These are phyloP conservation scores for Lactifluus hygrophoroides DNA, from an alignment of 768 basidiomycete genomes.

Conservation along the genomic window DNA sequence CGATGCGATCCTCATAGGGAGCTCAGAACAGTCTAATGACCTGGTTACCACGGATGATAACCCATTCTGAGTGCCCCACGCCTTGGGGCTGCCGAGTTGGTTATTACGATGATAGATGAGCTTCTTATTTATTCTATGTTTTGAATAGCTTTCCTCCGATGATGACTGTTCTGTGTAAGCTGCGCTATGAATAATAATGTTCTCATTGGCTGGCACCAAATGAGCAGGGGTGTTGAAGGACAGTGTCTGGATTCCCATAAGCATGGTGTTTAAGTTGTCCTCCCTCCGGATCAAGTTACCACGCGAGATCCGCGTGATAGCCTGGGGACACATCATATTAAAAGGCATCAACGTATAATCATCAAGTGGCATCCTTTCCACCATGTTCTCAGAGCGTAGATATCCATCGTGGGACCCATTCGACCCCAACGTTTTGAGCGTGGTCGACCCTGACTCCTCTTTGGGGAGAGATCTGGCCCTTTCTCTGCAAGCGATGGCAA, in stretches of 20 bases:
- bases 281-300: background rate
- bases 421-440: background rate
- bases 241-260: no score
- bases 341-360: no score
- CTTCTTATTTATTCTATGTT: conserved; percentile 9
- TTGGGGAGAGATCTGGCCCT: background rate
- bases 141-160: conserved; percentile 1
- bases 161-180: conserved; percentile 1
- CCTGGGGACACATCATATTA: no score
- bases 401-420: background rate
- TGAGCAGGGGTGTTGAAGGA: no score
- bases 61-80: conserved; percentile 45
- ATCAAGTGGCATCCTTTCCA: background rate
- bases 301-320: no score
- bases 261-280: background rate
- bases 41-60: conserved; percentile 52
- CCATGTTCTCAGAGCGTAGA: background rate
- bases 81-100: background rate
- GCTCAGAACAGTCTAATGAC: conserved; percentile 26
- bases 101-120: conserved; percentile 12
- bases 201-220: conserved; percentile 4
- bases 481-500: background rate
- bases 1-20: conserved; percentile 31
- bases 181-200: background rate
- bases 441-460: background rate